phyloP scores from a whole-genome alignment of 2,329 filamentous ascomycete genomes.

The Emergomyces africanus region DNA sequence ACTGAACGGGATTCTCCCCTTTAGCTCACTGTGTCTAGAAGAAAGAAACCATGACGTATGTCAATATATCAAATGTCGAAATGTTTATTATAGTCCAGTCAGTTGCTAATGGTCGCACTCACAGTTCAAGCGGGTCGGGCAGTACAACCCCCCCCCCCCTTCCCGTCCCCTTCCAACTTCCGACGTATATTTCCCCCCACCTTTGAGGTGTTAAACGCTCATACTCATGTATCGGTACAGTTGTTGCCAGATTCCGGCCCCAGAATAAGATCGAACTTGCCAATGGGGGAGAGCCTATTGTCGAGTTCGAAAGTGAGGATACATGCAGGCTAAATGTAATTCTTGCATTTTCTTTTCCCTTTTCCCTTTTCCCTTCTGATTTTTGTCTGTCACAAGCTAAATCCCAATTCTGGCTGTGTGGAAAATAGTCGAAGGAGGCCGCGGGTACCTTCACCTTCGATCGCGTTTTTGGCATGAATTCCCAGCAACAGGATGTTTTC shows the following conservation, averaged over 20 bases:
- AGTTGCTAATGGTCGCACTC: conserved; percentile 11
- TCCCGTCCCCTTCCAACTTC: too few species aligned
- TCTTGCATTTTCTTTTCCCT: background rate
- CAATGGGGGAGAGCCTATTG: conserved; percentile 83
- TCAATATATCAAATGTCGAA: conserved; percentile 9
- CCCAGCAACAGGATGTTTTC: conserved; percentile 85
- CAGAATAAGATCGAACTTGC: conserved; percentile 91
- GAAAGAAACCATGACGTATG: conserved; percentile 36
- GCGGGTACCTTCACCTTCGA: conserved; percentile 90
- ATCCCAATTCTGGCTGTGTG: conserved; percentile 5
- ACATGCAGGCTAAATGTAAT: conserved; percentile 72
- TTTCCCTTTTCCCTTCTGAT: background rate
- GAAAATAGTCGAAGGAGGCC: conserved; percentile 61
- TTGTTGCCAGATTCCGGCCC: conserved; percentile 94
- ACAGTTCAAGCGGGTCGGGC: conserved; percentile 20
- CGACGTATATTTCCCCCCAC: too few species aligned
- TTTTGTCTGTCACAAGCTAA: conserved; percentile 1
- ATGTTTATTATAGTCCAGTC: background rate
- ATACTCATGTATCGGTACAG: conserved; percentile 42
- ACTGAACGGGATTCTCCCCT: background rate
- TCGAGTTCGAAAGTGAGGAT: conserved; percentile 76
- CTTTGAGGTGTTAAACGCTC: background rate
- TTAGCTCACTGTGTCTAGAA: background rate
- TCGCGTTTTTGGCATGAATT: conserved; percentile 90
- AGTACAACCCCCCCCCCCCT: conserved; percentile 16